Percentiles rank a stretch among this genome's conserved stretches.
phyloP scores from a whole-genome alignment of 2,329 filamentous ascomycete species.

The Alternaria sp. region DNA sequence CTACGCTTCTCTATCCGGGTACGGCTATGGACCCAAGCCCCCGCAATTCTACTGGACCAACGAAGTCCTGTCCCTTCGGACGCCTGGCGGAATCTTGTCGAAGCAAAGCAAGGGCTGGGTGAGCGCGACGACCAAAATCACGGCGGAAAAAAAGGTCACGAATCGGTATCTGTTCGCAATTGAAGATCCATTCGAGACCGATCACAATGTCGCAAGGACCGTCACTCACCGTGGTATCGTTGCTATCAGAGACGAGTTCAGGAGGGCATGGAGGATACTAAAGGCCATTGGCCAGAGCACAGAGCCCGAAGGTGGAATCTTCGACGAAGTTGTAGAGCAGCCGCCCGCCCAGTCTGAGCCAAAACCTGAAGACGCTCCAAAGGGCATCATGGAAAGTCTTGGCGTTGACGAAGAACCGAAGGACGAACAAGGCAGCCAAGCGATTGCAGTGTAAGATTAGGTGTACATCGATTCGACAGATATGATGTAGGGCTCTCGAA shows the following conservation, averaged over 20 bases:
- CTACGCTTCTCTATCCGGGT: constrained; percentile 66
- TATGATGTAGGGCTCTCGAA: neutral
- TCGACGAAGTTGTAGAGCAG: constrained; percentile 42
- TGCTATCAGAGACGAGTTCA: constrained; percentile 82
- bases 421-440: neutral
- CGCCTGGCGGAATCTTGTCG: constrained; percentile 69
- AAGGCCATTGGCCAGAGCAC: constrained; percentile 32
- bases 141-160: constrained; percentile 72
- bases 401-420: neutral
- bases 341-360: constrained; percentile 5
- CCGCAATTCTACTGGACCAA: constrained; percentile 80
- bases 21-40: constrained; percentile 28
- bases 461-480: neutral
- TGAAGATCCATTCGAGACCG: constrained; percentile 87
- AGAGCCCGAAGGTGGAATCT: constrained; percentile 42
- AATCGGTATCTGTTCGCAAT: constrained; percentile 87
- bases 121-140: constrained; percentile 72
- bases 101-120: constrained; percentile 88
- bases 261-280: constrained; percentile 74
- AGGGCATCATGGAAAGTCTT: neutral
- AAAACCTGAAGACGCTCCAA: constrained; percentile 2
- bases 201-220: constrained; percentile 87
- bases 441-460: neutral
- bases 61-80: constrained; percentile 80
- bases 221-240: constrained; percentile 84